Conservation (phyloP, 2,329 filamentous ascomycete species). For the Fusarium euwallaceae region DNA sequence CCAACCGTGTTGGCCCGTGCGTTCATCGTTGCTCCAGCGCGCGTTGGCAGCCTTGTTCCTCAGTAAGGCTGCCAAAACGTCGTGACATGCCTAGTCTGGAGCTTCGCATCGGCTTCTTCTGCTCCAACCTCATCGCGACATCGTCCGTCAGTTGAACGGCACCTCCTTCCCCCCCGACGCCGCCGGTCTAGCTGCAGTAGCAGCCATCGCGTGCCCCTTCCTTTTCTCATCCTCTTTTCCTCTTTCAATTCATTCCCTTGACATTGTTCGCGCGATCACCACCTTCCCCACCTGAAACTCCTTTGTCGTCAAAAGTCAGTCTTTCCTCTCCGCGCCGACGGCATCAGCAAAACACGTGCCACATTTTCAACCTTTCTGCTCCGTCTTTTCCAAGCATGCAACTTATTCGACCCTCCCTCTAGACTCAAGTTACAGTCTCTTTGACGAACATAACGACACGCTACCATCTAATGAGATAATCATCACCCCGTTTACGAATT, state of each 20-base stretch:
- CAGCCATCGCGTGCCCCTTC: conserved; percentile 8
- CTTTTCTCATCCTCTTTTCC: conserved; percentile 16
- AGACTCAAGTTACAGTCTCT: conserved; percentile 20
- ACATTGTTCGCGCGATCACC: conserved; percentile 30
- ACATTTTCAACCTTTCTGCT: conserved; percentile 15
- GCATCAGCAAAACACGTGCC: conserved; percentile 32
- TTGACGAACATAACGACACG: conserved; percentile 17
- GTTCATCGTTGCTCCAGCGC: conserved; percentile 18
- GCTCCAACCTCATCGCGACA: conserved; percentile 43
- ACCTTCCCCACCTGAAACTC: conserved; percentile 36
- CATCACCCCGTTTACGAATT: conserved; percentile 24
- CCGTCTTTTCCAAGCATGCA: conserved; percentile 9
- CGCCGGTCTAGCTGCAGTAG: conserved; percentile 7
- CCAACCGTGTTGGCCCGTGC: conserved; percentile 38
- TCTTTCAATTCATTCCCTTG: conserved; percentile 43
- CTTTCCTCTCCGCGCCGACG: conserved; percentile 40
- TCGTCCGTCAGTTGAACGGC: conserved; percentile 25
- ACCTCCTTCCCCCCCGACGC: conserved; percentile 18
- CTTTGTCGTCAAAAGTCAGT: conserved; percentile 47
- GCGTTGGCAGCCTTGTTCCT: conserved; percentile 44
- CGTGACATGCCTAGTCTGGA: conserved; percentile 39
- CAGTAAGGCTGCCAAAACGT: conserved; percentile 45
- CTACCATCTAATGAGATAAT: conserved; percentile 52
- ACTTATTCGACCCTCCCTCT: conserved; percentile 34
- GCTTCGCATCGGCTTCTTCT: conserved; percentile 36